Base-by-base conservation (phyloP, 495 filamentous ascomycete species). In the Talaromyces stipitatus region DNA sequence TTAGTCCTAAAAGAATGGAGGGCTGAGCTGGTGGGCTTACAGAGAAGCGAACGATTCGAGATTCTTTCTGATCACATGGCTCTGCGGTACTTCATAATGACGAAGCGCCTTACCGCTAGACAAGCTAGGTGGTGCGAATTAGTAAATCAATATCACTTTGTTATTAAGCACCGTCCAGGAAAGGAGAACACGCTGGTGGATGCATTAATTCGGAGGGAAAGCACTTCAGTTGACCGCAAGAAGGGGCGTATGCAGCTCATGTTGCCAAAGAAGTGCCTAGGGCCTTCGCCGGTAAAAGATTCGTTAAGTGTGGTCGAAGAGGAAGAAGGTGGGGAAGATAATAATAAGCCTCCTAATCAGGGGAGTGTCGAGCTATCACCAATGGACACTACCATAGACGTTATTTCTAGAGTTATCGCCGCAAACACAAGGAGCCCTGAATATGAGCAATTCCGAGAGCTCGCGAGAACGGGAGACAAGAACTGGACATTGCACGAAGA, bases 1-100 rank as follows among this genome's bases (percentile, higher is more conserved):
- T 16, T n/a, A 23, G 58, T 45, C 32, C 60, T 75, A 22, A 24
- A 66, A 23, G 58, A 71, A 38, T 75, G 58, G 72, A 4, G 56
- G 16, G 33, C 53, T 11, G 32, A 66, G 24, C 58, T 70, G 1
- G 48, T 62, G 51, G 52, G 62, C 0, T 4, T 65, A 2, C 46
- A 58, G 2, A 2, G 14, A 10, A 4, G 16, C 4, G 8, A 54
- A 12, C 28, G 23, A 1, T 69, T 69, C 41, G 50, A 55, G 50
- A 45, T 62, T 22, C 27, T 47, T 24, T 32, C 10, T 52, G 58
- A 69, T 26, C 59, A 69, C 33, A 54, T 60, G 5, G 64, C 66
- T 14, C 57, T 70, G 1, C 54, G 65, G 27, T 65, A 69, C 23
- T 66, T 68, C 30, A 66, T 65, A 30, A 59, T 54, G 3, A 65